Base-by-base conservation (phyloP, 441 rosid genomes). In the Melastoma candidum region DNA sequence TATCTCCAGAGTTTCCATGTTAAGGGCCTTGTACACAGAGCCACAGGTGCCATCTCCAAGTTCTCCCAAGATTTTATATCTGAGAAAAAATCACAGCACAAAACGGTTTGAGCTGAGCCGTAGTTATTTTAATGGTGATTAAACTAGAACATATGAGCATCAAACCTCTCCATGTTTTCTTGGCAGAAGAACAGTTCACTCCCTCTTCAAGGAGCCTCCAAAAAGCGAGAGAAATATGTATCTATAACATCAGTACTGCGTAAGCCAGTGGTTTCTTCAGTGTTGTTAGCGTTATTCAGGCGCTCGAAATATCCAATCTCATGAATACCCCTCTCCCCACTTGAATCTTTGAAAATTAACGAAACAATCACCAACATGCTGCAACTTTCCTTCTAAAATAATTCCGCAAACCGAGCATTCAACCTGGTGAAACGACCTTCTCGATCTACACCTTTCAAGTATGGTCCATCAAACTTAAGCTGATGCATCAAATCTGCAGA, bases 41-140 rank as follows among this genome's bases (percentile, higher is more conserved):
- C 95, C 98, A 64, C 96, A 92, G 13, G 98, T 92, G 73, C 98
- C 98, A 74, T 87, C 84, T 56, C 98, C 98, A 60, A 92, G 87
- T 82, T 92, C 96, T 73, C 83, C 94, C 58, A 72, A 74, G 71
- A 92, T 67, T 77, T 71, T 82, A 64, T 85, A 92, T 71, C 96
- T 92, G 78, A 12, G 48, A 59, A 27, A 47, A n/a, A 60, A 59
- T 25, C 51, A 36, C 59, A 59, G 54, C 17, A 27, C 45, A 14
- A 46, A 36, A 68, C 22, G 39, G 11, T 39, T 49, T 9, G 11
- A 47, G 41, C 52, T 44, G 57, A 57, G 27, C 29, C 51, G 29
- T 56, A n/a, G 51, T 43, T 61, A 44, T 47, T 12, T 14, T 53
- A 12, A 47, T 26, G 27, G n/a, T 47, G 46, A 12, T 57, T 3